Evolutionary conservation across 805 yeast genomes (phyloP).

Genomic region (Candida peoriensis): DNA sequence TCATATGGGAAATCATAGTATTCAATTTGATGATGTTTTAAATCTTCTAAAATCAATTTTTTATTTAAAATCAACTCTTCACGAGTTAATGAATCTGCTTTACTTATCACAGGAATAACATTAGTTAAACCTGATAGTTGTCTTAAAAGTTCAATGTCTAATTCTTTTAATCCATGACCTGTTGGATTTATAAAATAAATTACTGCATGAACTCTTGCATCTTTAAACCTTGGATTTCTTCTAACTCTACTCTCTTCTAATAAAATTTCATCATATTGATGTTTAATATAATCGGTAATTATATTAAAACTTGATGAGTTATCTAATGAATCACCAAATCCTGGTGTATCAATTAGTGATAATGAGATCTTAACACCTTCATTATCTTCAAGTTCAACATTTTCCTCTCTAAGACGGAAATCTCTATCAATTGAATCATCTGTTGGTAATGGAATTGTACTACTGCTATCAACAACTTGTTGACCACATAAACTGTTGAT

Average conservation of each 20-base stretch:
- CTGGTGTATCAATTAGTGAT: conserved; percentile 78
- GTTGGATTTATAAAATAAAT: conserved; percentile 78
- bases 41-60: conserved; percentile 69
- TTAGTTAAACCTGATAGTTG: conserved; percentile 76
- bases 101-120: conserved; percentile 80
- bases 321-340: conserved; percentile 72
- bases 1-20: conserved; percentile 69
- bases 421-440: conserved; percentile 46
- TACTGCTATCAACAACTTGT: conserved; percentile 69
- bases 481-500: conserved; percentile 89
- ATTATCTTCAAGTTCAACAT: conserved; percentile 79
- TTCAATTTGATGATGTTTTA: conserved; percentile 64
- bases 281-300: conserved; percentile 73
- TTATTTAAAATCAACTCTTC: conserved; percentile 75
- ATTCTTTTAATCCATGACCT: conserved; percentile 73
- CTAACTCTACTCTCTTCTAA: conserved; percentile 77
- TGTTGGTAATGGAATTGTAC: conserved; percentile 50
- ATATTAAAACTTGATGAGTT: conserved; percentile 63
- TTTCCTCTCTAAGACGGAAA: conserved; percentile 67
- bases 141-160: conserved; percentile 76
- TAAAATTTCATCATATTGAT: conserved; percentile 77
- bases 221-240: conserved; percentile 81
- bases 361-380: conserved; percentile 79
- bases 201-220: conserved; percentile 74
- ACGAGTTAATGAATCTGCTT: conserved; percentile 79